A percentile compares a stretch with the other conserved stretches of the same genome.
Evolutionary conservation across 495 filamentous ascomycete genomes (phyloP).

Genomic region (Apiosordaria backusii): DNA sequence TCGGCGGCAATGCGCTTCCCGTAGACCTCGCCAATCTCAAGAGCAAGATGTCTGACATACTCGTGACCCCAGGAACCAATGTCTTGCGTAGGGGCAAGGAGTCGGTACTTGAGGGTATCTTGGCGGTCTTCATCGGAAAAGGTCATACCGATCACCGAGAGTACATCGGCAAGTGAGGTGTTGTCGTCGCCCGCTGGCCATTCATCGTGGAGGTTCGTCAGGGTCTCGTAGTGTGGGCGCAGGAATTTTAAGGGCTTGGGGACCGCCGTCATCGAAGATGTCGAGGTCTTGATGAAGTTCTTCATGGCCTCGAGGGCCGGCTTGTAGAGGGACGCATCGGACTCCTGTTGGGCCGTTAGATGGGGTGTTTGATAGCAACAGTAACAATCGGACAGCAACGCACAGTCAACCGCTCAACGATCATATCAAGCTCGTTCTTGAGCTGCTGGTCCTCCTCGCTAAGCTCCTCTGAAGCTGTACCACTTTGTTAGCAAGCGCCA

Average conservation of each 20-base stretch:
- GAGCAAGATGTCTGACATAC: conserved; percentile 91
- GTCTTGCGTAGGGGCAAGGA: conserved; percentile 85
- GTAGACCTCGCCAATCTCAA: conserved; percentile 95
- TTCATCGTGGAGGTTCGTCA: conserved; percentile 80
- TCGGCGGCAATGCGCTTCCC: conserved; percentile 62
- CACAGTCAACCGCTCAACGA: conserved; percentile 92
- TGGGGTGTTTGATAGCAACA: conserved; percentile 31
- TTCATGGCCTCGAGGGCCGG: conserved; percentile 93
- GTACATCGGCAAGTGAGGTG: conserved; percentile 85
- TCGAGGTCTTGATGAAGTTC: conserved; percentile 96
- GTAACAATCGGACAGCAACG: conserved; percentile 12
- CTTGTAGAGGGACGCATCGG: conserved; percentile 82
- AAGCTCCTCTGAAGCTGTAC: conserved; percentile 63
- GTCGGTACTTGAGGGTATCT: conserved; percentile 91
- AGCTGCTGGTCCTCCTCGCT: conserved; percentile 97
- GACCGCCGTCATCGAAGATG: conserved; percentile 97
- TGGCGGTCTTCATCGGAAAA: conserved; percentile 94
- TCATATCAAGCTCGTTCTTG: conserved; percentile 97
- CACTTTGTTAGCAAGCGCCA: conserved; percentile 24
- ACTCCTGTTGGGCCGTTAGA: conserved; percentile 54
- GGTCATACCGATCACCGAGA: conserved; percentile 98
- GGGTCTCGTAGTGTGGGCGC: conserved; percentile 85
- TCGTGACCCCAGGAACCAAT: conserved; percentile 98
- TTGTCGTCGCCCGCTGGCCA: conserved; percentile 84
- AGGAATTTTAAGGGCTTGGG: conserved; percentile 98